Base-by-base conservation (phyloP, 345 rosid genomes). In the Eucalyptus rudis region DNA sequence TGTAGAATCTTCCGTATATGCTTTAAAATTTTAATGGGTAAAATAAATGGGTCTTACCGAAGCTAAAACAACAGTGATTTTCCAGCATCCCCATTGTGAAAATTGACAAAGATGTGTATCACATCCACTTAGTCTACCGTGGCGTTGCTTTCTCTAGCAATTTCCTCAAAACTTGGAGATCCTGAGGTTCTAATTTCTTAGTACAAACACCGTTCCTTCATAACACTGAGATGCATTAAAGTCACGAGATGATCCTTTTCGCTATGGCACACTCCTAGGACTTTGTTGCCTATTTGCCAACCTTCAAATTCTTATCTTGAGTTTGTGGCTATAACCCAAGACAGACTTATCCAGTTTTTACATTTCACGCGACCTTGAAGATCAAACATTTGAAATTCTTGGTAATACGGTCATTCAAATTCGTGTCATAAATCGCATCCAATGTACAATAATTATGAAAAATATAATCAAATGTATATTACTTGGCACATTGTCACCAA, bases 201-300 rank as follows among this genome's bases (percentile, higher is more conserved):
- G 14, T 76, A 20, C 47, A 31, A 15, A 68, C 43, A 17, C 44
- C 17, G 80, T 68, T 8, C 44, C 80, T 68, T 68, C 24, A 33
- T 3, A 17, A 16, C 11, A 64, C 10, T 68, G 12, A 68, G 4
- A 36, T 68, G 7, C 22, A 68, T 68, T 8, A 68, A 76, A 40
- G 24, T 76, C 8, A 36, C 2, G 47, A 20, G 0, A 17, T 76
- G 27, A 76, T 19, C 29, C 1, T 10, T 40, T 40, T 40, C 5
- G 5, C 27, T 40, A 10, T 0, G 3, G 2, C 83, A 40, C 27
- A 6, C 47, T 2, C 3, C 14, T 2, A 11, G 47, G 47, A 36
- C 24, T 22, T 36, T 17, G 47, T 20, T 17, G 8, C 5, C 13
- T 1, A 1, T 76, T 36, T 76, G 47, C 83, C 7, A 0, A 10